A percentile compares a stretch with the other conserved stretches of the same genome.
phyloP scores from a whole-genome alignment of 2,329 filamentous ascomycete species.

The Acephala macrosclerotiorum region DNA sequence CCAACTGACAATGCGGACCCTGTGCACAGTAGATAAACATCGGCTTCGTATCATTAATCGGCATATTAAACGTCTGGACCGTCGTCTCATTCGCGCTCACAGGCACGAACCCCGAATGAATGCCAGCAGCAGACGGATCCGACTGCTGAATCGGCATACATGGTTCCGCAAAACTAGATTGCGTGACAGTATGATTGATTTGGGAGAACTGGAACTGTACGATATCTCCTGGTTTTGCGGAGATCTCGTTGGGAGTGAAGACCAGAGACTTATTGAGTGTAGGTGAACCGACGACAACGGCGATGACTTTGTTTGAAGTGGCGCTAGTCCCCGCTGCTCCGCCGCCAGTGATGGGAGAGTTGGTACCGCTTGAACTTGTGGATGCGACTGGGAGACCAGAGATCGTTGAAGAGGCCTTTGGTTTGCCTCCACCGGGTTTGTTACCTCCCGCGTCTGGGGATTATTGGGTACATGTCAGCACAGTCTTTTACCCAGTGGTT shows the following conservation, averaged over 20 bases:
- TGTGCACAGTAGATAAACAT: constrained; percentile 51
- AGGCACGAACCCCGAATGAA: constrained; percentile 44
- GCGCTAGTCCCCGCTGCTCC: background rate
- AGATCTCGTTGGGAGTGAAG: constrained; percentile 58
- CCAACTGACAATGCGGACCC: constrained; percentile 47
- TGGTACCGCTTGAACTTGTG: background rate
- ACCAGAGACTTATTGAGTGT: constrained; percentile 65
- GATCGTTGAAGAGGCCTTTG: background rate
- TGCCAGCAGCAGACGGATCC: constrained; percentile 13
- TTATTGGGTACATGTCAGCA: background rate
- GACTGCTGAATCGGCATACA: constrained; percentile 36
- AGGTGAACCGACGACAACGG: constrained; percentile 22
- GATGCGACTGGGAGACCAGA: background rate
- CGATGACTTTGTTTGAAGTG: constrained; percentile 17
- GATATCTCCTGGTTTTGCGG: constrained; percentile 55
- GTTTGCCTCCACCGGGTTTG: background rate
- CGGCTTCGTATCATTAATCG: constrained; percentile 46
- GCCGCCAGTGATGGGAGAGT: background rate
- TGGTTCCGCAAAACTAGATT: constrained; percentile 41
- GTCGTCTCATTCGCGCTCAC: constrained; percentile 7
- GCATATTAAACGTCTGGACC: constrained; percentile 24
- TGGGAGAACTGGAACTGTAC: constrained; percentile 62
- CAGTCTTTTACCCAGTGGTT: background rate
- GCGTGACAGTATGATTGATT: constrained; percentile 56
- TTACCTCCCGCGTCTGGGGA: background rate